Evolutionary conservation across 2,329 filamentous ascomycete species (phyloP).

Genomic region (Sarocladium strictum): DNA sequence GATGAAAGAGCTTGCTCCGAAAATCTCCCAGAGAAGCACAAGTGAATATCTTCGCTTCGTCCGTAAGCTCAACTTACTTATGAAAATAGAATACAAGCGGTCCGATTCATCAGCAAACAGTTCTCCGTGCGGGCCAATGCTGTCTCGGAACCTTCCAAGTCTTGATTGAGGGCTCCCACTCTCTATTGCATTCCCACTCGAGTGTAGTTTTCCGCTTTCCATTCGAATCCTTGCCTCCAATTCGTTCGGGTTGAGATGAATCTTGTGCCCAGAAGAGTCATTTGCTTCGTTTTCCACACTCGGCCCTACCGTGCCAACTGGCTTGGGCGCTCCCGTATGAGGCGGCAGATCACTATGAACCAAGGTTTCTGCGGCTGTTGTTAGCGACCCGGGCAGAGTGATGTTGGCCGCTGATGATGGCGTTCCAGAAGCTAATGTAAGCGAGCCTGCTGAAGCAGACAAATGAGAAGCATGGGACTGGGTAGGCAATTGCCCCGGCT

Average conservation of each 20-base stretch:
- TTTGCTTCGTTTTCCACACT: background rate
- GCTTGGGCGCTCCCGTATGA: no score
- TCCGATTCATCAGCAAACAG: background rate
- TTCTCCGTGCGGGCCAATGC: background rate
- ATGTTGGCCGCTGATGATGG: no score
- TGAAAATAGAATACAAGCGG: background rate
- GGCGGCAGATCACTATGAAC: no score
- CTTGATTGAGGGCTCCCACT: background rate
- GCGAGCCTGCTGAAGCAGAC: no score
- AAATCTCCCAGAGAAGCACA: no score
- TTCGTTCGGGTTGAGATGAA: background rate
- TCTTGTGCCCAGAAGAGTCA: background rate
- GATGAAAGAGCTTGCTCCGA: no score
- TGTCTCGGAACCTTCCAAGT: background rate
- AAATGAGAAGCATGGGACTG: no score
- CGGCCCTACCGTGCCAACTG: background rate
- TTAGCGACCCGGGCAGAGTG: no score
- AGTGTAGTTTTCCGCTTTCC: background rate
- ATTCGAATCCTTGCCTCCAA: constrained; percentile 3
- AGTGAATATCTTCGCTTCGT: no score
- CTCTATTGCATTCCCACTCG: background rate
- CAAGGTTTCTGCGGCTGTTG: no score
- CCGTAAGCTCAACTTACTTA: background rate
- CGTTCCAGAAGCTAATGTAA: no score
- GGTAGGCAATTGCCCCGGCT: no score